Evolutionary conservation across 768 basidiomycete genomes (phyloP), one percentile per base, ranked within the genome.

Genomic region (Trametes punicea): DNA sequence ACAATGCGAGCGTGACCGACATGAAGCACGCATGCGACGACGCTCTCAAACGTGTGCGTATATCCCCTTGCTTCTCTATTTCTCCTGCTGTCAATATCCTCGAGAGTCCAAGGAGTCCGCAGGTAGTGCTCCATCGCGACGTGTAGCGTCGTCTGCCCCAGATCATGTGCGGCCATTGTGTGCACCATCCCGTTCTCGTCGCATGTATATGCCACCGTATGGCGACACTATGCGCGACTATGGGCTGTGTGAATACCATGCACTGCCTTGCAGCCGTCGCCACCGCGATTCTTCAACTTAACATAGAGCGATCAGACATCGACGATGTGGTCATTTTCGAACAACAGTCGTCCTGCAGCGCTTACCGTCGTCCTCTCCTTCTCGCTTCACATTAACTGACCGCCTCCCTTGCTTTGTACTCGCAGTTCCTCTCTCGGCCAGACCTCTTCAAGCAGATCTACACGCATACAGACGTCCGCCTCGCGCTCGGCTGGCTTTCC

Each of bases 381-480:
- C 11, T 3, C 7, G 13, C 3, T 21, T 42, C 15, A 15, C n/a
- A 3, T 8, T 18, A 33, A 21, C 46, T 18, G 42, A 23, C 42
- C 26, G 25, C 11, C 42, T 10, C 10, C n/a, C 31, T 26, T 51
- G 11, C 34, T 26, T 29, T 27, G 11, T 41, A 4, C 31, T 16
- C 45, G n/a, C 69, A 95, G 92, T 90, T 85, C 68, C 77, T 95
- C 39, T 82, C 88, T 50, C 79, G 87, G 52, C 88, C 89, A 8
- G 84, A 87, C 51, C 71, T 92, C 34, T 98, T 94, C 77, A 90
- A 88, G 57, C 89, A 90, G 68, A 92, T 85, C 33, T 81, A 95
- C 70, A 75, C 82, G 39, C 93, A 98, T 64, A 93, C 91, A 1
- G 94, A 97, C 66, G 85, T 97, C 10, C 84, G 91, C 46, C 80